These are phyloP conservation scores for Fusarium sp. DNA, from an alignment of 2,329 filamentous ascomycete genomes.

Conservation along the genomic window DNA sequence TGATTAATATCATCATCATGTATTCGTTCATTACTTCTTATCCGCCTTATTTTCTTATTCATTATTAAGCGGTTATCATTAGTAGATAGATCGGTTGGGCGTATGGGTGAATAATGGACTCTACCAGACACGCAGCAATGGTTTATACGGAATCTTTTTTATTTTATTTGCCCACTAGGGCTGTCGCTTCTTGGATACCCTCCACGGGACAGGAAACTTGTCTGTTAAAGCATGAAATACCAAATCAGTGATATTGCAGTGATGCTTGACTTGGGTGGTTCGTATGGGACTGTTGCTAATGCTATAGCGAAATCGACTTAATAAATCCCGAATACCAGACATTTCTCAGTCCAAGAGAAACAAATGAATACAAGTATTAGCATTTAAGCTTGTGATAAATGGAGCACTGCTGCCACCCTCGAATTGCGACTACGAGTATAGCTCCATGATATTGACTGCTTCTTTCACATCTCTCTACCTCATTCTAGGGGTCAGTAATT, in stretches of 20 bases:
- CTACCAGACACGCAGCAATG: neutral
- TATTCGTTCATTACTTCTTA: neutral
- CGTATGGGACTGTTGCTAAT: neutral
- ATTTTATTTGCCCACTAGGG: neutral
- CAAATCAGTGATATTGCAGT: too few relatives aligned
- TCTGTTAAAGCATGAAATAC: too few relatives aligned
- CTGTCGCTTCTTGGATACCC: neutral
- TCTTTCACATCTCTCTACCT: too few relatives aligned
- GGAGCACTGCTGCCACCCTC: too few relatives aligned
- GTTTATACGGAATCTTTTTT: neutral
- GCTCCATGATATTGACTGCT: too few relatives aligned
- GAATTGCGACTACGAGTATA: too few relatives aligned
- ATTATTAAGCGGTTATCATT: neutral
- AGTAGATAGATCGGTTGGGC: conserved; percentile 17
- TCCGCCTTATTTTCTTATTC: neutral
- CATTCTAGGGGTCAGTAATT: too few relatives aligned
- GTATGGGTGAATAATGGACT: neutral
- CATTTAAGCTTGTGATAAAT: too few relatives aligned
- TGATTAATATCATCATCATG: neutral
- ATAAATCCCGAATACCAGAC: neutral
- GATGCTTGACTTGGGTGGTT: too few relatives aligned
- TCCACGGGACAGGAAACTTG: too few relatives aligned
- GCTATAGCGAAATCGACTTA: neutral
- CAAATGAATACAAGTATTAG: too few relatives aligned
- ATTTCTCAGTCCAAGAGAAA: neutral